Conservation (phyloP, 2,329 filamentous ascomycete species). For the Botrytis medusae region DNA sequence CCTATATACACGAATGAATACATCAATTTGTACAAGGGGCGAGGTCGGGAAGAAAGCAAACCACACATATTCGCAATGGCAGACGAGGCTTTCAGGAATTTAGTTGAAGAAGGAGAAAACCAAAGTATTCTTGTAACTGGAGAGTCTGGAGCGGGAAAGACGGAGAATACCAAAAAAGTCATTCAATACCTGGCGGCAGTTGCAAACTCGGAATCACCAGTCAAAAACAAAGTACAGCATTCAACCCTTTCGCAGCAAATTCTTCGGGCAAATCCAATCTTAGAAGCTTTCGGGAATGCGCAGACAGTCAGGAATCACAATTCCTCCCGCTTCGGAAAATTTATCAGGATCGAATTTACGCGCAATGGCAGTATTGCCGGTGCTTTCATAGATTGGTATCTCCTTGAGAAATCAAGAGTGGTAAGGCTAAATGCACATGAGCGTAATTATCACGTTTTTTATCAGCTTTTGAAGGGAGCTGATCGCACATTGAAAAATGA, state of each 20-base stretch:
- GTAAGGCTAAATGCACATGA: conserved; percentile 85
- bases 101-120: conserved; percentile 92
- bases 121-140: conserved; percentile 98
- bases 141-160: conserved; percentile 97
- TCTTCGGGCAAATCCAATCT: conserved; percentile 89
- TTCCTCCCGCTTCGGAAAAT: conserved; percentile 97
- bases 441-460: conserved; percentile 96
- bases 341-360: conserved; percentile 95
- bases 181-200: conserved; percentile 98
- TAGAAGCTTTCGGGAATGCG: conserved; percentile 97
- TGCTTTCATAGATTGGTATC: conserved; percentile 97
- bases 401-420: conserved; percentile 96
- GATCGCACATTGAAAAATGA: conserved; percentile 70
- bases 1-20: conserved; percentile 97
- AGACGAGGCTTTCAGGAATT: conserved; percentile 91
- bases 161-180: conserved; percentile 98
- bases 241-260: conserved; percentile 96
- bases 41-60: conserved; percentile 87
- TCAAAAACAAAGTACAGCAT: conserved; percentile 62
- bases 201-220: conserved; percentile 74
- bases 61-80: conserved; percentile 98
- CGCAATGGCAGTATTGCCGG: conserved; percentile 86
- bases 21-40: conserved; percentile 95
- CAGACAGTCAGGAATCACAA: conserved; percentile 98
- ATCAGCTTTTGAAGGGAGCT: conserved; percentile 87